Evolutionary conservation across 2,329 filamentous ascomycete species (phyloP).

Genomic region (Cadophora sp.): DNA sequence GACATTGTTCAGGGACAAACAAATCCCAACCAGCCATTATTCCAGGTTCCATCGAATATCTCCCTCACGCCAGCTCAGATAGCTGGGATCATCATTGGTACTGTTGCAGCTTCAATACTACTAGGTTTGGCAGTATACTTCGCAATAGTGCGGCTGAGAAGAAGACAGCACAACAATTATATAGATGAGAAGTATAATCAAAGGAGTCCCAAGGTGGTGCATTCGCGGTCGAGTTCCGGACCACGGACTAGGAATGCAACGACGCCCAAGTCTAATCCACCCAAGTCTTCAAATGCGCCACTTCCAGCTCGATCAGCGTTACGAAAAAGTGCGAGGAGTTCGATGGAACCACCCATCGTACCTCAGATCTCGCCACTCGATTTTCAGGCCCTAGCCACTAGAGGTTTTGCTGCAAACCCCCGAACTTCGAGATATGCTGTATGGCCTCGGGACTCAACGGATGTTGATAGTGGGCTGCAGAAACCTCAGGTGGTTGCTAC

Average conservation of each 20-base stretch:
- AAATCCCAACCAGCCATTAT: background rate
- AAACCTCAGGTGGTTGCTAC: background rate
- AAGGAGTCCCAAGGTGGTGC: constrained; percentile 24
- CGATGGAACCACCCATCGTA: background rate
- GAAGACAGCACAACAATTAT: constrained; percentile 26
- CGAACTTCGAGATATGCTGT: background rate
- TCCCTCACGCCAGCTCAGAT: constrained; percentile 25
- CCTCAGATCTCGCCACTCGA: background rate
- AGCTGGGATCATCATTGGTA: constrained; percentile 24
- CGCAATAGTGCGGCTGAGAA: constrained; percentile 16
- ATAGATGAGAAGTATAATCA: constrained; percentile 27
- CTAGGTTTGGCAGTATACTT: constrained; percentile 21
- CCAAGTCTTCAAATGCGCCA: constrained; percentile 23
- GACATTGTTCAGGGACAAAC: background rate
- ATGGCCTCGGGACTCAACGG: background rate
- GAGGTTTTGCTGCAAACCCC: background rate
- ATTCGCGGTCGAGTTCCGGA: constrained; percentile 25
- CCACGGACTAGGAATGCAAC: constrained; percentile 28
- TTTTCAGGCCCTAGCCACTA: background rate
- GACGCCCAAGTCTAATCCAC: constrained; percentile 30
- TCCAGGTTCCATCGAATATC: background rate
- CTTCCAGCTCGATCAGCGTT: constrained; percentile 15
- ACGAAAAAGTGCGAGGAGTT: background rate
- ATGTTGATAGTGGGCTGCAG: background rate
- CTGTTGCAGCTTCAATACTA: constrained; percentile 17